phyloP scores from a whole-genome alignment of 2,329 filamentous ascomycete genomes.

The Epichloe gansuensis region DNA sequence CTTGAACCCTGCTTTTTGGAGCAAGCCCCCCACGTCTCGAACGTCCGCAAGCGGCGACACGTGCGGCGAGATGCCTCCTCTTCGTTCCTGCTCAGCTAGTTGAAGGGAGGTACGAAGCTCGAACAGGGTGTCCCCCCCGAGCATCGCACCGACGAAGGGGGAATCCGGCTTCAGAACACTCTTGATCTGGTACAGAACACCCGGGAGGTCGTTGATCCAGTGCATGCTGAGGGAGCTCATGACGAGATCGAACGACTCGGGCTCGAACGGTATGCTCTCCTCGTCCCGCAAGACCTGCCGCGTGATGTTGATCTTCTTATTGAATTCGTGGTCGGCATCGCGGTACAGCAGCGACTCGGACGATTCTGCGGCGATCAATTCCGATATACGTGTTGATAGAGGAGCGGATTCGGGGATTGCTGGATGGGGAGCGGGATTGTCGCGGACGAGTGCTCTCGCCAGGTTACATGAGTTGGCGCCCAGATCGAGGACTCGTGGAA shows the following conservation, averaged over 20 bases:
- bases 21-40: conserved; percentile 79
- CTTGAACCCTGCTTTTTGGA: conserved; percentile 83
- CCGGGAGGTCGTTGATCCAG: conserved; percentile 95
- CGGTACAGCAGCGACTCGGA: conserved; percentile 68
- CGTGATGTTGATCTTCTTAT: conserved; percentile 56
- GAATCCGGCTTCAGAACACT: conserved; percentile 75
- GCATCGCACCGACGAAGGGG: conserved; percentile 91
- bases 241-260: conserved; percentile 75
- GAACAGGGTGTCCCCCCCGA: conserved; percentile 91
- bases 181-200: conserved; percentile 73
- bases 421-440: conserved; percentile 50
- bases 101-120: conserved; percentile 90
- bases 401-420: conserved; percentile 47
- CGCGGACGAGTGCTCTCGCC: conserved; percentile 62
- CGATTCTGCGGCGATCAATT: conserved; percentile 70
- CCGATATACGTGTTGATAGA: conserved; percentile 55
- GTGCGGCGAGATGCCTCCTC: conserved; percentile 83
- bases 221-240: conserved; percentile 82
- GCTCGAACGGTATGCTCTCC: conserved; percentile 62
- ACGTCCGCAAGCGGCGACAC: conserved; percentile 89
- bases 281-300: conserved; percentile 63
- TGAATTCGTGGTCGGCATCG: conserved; percentile 63
- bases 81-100: conserved; percentile 77
- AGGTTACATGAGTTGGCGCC: conserved; percentile 95
- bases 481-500: conserved; percentile 75